Evolutionary conservation across 805 yeast species (phyloP), one percentile per base, ranked within the genome.

Genomic region (Vanderwaltozyma polyspora): DNA sequence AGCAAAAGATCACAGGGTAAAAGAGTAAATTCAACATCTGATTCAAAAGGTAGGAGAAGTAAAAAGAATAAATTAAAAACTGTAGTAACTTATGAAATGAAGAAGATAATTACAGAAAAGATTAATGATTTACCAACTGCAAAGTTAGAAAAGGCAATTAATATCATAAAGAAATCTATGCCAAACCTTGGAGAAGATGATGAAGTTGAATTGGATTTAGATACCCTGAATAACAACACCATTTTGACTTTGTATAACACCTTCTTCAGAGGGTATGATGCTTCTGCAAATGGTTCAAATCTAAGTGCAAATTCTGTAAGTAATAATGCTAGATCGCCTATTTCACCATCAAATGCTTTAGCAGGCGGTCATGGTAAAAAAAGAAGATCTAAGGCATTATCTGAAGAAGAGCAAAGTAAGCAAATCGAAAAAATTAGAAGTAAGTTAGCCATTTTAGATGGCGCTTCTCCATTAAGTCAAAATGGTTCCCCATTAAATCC

Each of bases 121-220:
- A 87, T 91, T 55, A 76, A 79, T 34, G 76, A 75, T 39, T 62
- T 77, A 42, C 72, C 85, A 29, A 93, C 86, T 44, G 75, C 79
- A 58, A 84, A 83, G 62, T 64, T 89, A 48, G 82, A 79, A 46
- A 79, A 81, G 39, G 94, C 86, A 23, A 70, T 89, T 41, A 74
- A 80, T 33, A 85, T 91, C 42, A 85, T 91, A 45, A 80, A 80
- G 51, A 91, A 82, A 56, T 68, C 77, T 34, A 66, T 78, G 70
- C 81, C 66, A 71, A 46, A 69, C 57, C 48, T 65, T 51, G 45
- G 60, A 54, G 47, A 68, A 39, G 89, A 85, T 48, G 97, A 89
- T 38, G 97, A 91, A 64, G 91, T 91, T 41, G 98, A 91, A 65
- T 70, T 91, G 40, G 98, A 91, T 59, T 81, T 91, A 77, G 96